These are phyloP conservation scores for Coniophora puteana DNA, from an alignment of 1,284 basidiomycete genomes.

Conservation along the genomic window DNA sequence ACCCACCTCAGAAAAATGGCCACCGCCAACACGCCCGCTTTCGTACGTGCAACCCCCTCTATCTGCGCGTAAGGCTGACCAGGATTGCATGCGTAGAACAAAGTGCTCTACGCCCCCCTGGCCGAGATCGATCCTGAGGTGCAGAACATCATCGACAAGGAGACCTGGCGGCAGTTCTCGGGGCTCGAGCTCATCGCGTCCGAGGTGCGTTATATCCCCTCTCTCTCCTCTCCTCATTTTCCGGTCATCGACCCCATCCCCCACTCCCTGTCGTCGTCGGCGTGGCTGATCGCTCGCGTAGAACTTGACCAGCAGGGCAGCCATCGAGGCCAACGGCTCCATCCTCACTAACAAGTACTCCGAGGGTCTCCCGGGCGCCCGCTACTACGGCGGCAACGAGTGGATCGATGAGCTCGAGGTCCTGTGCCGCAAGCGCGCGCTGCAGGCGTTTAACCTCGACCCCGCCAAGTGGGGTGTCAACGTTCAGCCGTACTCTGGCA, in stretches of 20 bases:
- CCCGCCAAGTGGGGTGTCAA: constrained; percentile 96
- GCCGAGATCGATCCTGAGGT: constrained; percentile 92
- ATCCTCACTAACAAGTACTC: constrained; percentile 99
- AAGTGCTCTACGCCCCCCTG: constrained; percentile 83
- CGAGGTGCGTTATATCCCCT: constrained; percentile 56
- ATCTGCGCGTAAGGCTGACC: constrained; percentile 6
- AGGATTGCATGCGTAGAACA: constrained; percentile 62
- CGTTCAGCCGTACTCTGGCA: constrained; percentile 98
- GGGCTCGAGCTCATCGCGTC: constrained; percentile 97
- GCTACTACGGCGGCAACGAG: constrained; percentile 98
- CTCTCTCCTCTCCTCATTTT: constrained; percentile 11
- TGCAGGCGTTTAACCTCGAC: constrained; percentile 96
- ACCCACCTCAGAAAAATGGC: constrained; percentile 50
- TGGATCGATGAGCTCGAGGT: constrained; percentile 96
- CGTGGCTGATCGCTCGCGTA: constrained; percentile 29
- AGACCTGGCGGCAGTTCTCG: constrained; percentile 97
- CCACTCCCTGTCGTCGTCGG: too few relatives aligned
- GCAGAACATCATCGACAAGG: constrained; percentile 97
- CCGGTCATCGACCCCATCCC: constrained; percentile 5
- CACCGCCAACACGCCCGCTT: constrained; percentile 51
- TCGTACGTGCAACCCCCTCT: constrained; percentile 41
- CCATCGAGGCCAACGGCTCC: constrained; percentile 98
- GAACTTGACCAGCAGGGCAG: constrained; percentile 92
- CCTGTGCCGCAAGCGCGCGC: constrained; percentile 93
- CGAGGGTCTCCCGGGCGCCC: constrained; percentile 90